phyloP scores from a whole-genome alignment of 805 yeast genomes.

The Candida odintsovae region DNA sequence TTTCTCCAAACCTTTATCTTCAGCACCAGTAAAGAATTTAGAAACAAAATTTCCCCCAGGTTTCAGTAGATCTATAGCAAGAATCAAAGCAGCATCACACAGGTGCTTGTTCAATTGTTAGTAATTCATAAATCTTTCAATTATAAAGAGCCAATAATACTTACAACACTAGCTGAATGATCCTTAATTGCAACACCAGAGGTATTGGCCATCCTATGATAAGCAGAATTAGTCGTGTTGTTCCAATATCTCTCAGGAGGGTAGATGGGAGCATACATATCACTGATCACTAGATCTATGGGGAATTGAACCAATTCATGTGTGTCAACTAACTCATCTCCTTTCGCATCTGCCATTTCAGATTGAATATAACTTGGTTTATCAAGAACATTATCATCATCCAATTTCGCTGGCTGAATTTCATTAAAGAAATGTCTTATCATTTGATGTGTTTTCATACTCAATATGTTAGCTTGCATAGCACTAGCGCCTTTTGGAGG shows the following conservation, averaged over 20 bases:
- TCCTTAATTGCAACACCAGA: constrained; percentile 77
- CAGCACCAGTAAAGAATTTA: constrained; percentile 81
- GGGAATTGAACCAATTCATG: constrained; percentile 25
- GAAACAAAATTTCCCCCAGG: constrained; percentile 73
- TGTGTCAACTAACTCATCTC: constrained; percentile 6
- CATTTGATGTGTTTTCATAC: constrained; percentile 52
- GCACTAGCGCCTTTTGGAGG: constrained; percentile 81
- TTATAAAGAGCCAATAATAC: constrained; percentile 15
- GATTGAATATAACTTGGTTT: constrained; percentile 25
- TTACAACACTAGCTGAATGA: constrained; percentile 72
- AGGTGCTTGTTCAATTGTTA: constrained; percentile 43
- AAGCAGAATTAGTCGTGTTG: constrained; percentile 71
- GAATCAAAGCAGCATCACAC: constrained; percentile 83
- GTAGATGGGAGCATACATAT: constrained; percentile 71
- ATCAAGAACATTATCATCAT: constrained; percentile 17
- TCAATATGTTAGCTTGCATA: constrained; percentile 83
- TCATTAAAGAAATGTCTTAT: constrained; percentile 44
- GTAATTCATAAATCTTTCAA: neutral
- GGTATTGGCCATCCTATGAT: constrained; percentile 90
- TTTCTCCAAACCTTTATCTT: constrained; percentile 59
- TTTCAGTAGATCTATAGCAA: constrained; percentile 65
- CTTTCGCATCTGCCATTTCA: constrained; percentile 17
- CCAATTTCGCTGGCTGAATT: constrained; percentile 1
- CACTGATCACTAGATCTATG: constrained; percentile 68
- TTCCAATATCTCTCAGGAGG: constrained; percentile 46